Conservation (phyloP, 345 rosid species). For the Corchorus capsularis region DNA sequence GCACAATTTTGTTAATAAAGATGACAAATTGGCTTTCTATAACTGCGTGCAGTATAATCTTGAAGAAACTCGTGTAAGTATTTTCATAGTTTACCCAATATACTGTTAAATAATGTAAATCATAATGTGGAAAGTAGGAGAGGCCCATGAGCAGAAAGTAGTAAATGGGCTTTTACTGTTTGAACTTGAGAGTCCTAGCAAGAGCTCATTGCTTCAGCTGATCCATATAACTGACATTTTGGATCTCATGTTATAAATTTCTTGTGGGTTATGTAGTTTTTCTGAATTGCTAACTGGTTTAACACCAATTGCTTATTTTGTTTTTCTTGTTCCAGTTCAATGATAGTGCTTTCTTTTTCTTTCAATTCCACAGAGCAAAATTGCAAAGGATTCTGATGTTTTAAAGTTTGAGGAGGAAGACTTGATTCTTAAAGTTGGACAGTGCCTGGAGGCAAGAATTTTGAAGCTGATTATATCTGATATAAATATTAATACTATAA, state of each 20-base stretch:
- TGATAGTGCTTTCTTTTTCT: conserved; percentile 26
- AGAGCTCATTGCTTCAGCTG: background rate
- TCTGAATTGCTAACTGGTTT: background rate
- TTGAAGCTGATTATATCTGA: conserved; percentile 1
- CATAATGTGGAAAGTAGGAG: background rate
- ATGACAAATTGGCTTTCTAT: conserved; percentile 91
- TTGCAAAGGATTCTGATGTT: conserved; percentile 75
- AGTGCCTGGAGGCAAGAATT: conserved; percentile 84
- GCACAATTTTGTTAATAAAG: conserved; percentile 95
- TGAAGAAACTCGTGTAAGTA: conserved; percentile 93
- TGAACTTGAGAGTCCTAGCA: conserved; percentile 8
- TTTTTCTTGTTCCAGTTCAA: background rate
- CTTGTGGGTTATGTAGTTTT: background rate
- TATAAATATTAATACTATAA: background rate
- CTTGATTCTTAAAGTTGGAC: conserved; percentile 87
- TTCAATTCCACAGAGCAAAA: conserved; percentile 59
- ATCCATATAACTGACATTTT: background rate
- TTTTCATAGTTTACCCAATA: conserved; percentile 12
- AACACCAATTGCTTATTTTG: background rate
- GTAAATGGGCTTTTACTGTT: background rate
- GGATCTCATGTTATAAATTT: conserved; percentile 6
- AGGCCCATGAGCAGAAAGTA: background rate
- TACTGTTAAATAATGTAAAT: background rate
- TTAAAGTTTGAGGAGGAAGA: conserved; percentile 71
- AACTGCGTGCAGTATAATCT: conserved; percentile 83